Evolutionary conservation across 805 yeast genomes (phyloP), one percentile per base, ranked within the genome.

Genomic region (Ogataea minuta): DNA sequence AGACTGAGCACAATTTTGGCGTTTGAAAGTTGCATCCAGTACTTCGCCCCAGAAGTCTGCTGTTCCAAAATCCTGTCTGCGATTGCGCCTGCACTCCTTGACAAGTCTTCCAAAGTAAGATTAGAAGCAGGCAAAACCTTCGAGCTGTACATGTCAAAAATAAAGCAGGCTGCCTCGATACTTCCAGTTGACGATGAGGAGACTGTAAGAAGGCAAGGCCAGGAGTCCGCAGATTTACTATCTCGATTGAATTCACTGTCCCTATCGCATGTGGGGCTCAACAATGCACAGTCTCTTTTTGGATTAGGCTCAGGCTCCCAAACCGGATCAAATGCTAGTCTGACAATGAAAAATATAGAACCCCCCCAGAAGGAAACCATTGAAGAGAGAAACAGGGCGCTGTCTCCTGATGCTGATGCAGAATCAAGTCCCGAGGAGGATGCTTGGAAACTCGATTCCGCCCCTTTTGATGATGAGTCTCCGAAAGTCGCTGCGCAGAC

Each of bases 21-120:
- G 1, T 75, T 91, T 45, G 77, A 75, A 28, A 67, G 71, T 10
- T 74, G 84, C 11, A 65, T 81, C 16, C 82, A 79, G 6, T 76
- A 71, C 29, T 89, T 90, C 51, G 66, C 82, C 1, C 79, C 89
- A 0, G 84, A 77, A 11, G 81, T 87, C 30, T 81, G 88, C 40
- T 85, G 95, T 41, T 79, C 81, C 16, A 86, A 83, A 56, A 76
- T 90, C 12, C 64, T 93, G 39, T 91, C 95, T 0, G 87, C 88
- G 2, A 74, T 93, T 40, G 89, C 96, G 0, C 85, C 93, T 1
- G 78, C 93, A 2, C 66, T 91, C 40, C 71, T 91, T 55, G 98
- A 93, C 60, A 73, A 71, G 38, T 82, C 87, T 9, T 63, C 67
- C 5, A 73, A 76, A 37, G 90, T 91, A 3, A 70, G 98, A 43